Conservation (phyloP, 352 stramenopile genomes). For the Globisporangium spinosum region DNA sequence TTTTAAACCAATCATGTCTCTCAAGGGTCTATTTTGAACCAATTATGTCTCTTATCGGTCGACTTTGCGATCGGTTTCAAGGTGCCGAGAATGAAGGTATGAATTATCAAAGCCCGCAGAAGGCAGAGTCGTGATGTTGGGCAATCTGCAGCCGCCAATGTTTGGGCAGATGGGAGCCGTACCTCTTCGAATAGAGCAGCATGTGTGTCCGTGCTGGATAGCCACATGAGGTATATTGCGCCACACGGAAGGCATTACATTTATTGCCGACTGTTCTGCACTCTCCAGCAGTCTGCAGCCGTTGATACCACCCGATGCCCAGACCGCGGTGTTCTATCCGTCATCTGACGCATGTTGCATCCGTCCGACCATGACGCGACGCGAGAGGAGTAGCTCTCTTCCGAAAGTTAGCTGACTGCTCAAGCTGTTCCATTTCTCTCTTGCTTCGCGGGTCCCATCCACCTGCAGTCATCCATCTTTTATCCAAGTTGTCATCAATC, state of each 20-base stretch:
- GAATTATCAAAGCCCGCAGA: background rate
- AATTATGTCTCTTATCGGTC: background rate
- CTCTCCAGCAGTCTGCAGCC: background rate
- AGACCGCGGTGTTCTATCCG: background rate
- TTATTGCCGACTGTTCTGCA: background rate
- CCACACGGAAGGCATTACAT: background rate
- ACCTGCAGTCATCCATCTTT: background rate
- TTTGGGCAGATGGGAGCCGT: background rate
- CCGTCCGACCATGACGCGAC: background rate
- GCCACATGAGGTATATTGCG: no score
- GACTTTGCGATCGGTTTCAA: background rate
- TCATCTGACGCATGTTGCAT: background rate
- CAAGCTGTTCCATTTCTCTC: background rate
- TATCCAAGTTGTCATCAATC: background rate
- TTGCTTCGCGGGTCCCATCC: background rate
- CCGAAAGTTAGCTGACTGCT: background rate
- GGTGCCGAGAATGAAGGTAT: no score
- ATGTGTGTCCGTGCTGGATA: no score
- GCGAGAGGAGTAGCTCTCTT: background rate
- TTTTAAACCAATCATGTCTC: conserved; percentile 5
- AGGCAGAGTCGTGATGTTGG: background rate
- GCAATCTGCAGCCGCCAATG: background rate
- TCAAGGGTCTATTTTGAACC: background rate
- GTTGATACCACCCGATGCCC: background rate
- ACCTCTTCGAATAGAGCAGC: background rate